phyloP scores from a whole-genome alignment of 139 green algal genomes.

The Chlamydomonas applanata region DNA sequence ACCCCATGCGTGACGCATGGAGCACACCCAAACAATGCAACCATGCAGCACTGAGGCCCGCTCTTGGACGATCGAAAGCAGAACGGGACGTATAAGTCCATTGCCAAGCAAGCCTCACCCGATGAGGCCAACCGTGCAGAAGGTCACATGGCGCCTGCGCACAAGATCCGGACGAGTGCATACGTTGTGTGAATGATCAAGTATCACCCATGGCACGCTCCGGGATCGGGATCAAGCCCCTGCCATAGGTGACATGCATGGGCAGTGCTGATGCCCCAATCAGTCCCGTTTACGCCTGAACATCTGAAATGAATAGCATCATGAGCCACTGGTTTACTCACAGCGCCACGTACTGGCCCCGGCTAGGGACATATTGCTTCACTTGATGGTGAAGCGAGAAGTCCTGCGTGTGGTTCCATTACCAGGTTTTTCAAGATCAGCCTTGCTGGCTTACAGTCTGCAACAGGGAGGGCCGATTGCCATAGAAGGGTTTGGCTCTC shows the following conservation, averaged over 20 bases:
- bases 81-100: no score
- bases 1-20: background rate
- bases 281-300: background rate
- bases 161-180: background rate
- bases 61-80: no score
- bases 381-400: constrained; percentile 25
- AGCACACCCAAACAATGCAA: no score
- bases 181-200: no score
- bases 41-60: background rate
- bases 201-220: no score
- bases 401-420: constrained; percentile 15
- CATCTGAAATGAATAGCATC: background rate
- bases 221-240: no score
- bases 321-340: constrained; percentile 15
- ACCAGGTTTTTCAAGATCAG: background rate
- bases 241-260: no score
- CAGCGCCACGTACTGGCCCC: constrained; percentile 40
- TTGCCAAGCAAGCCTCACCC: background rate
- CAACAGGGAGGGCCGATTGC: no score
- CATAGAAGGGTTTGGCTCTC: background rate
- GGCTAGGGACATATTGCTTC: constrained; percentile 23
- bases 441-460: background rate
- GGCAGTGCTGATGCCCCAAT: no score
- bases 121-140: constrained; percentile 22
- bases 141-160: constrained; percentile 42